Evolutionary conservation across 2,329 filamentous ascomycete species (phyloP).

Genomic region (Penicillium sp.): DNA sequence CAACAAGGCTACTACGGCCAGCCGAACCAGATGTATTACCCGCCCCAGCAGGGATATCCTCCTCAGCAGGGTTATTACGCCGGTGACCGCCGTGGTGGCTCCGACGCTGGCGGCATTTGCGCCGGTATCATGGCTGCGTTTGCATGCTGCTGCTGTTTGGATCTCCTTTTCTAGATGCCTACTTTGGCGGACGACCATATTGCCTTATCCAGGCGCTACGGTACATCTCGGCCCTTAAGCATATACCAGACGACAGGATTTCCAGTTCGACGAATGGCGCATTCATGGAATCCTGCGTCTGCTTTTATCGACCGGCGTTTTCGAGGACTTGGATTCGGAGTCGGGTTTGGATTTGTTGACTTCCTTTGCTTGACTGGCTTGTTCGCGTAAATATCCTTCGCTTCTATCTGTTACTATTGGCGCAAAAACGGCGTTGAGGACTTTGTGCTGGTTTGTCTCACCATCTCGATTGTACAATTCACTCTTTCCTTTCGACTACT

Average conservation of each 20-base stretch:
- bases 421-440: slow-evolving; percentile 15
- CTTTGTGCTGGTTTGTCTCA: neutral
- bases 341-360: slow-evolving; percentile 1
- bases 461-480: slow-evolving; percentile 8
- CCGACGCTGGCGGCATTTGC: slow-evolving; percentile 39
- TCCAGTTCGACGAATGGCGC: neutral
- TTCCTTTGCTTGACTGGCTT: slow-evolving; percentile 5
- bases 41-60: slow-evolving; percentile 26
- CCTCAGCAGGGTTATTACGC: slow-evolving; percentile 36
- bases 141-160: slow-evolving; percentile 49
- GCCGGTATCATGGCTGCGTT: slow-evolving; percentile 46
- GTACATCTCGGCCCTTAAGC: neutral
- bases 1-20: slow-evolving; percentile 21
- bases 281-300: neutral
- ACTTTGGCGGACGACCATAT: neutral
- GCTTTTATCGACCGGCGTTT: neutral
- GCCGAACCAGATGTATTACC: slow-evolving; percentile 33
- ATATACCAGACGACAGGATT: neutral
- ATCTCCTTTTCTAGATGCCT: slow-evolving; percentile 39
- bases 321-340: neutral
- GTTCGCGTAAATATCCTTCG: slow-evolving; percentile 11
- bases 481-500: neutral
- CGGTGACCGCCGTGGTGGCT: slow-evolving; percentile 27
- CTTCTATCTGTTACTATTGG: slow-evolving; percentile 10
- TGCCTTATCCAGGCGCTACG: neutral